phyloP scores from a whole-genome alignment of 345 rosid species.

The Firmiana major region DNA sequence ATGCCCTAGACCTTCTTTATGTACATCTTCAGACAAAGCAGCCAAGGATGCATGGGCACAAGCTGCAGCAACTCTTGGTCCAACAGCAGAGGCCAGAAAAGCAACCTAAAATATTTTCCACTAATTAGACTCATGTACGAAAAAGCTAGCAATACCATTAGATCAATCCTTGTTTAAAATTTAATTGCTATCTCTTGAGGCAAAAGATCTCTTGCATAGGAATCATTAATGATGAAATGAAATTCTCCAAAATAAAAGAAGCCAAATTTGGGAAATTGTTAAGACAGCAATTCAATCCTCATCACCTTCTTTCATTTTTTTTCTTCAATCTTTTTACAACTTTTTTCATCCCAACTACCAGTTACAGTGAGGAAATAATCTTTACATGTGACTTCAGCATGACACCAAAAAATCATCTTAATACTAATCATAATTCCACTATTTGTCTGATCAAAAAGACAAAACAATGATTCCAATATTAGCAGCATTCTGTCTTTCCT shows the following conservation, averaged over 20 bases:
- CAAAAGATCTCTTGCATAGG: background rate
- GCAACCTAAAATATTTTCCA: slow-evolving; percentile 57
- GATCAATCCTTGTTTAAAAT: background rate
- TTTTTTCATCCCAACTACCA: background rate
- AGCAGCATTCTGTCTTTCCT: background rate
- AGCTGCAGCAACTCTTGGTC: slow-evolving; percentile 98
- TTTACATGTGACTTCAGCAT: background rate
- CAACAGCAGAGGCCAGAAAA: slow-evolving; percentile 93
- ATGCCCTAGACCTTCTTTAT: slow-evolving; percentile 29
- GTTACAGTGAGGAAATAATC: background rate
- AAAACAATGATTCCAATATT: background rate
- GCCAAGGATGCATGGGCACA: slow-evolving; percentile 96
- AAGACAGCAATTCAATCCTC: background rate
- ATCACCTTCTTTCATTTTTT: background rate
- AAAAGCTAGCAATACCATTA: background rate
- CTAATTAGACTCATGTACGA: slow-evolving; percentile 14
- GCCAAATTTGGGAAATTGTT: background rate
- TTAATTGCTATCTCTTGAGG: background rate
- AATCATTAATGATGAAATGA: background rate
- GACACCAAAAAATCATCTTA: background rate
- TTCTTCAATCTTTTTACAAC: background rate
- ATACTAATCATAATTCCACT: background rate
- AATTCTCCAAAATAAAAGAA: background rate
- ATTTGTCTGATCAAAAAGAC: background rate
- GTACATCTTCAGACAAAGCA: slow-evolving; percentile 58